phyloP scores from a whole-genome alignment of 306 rosid species.

The Calophaca sinica region DNA sequence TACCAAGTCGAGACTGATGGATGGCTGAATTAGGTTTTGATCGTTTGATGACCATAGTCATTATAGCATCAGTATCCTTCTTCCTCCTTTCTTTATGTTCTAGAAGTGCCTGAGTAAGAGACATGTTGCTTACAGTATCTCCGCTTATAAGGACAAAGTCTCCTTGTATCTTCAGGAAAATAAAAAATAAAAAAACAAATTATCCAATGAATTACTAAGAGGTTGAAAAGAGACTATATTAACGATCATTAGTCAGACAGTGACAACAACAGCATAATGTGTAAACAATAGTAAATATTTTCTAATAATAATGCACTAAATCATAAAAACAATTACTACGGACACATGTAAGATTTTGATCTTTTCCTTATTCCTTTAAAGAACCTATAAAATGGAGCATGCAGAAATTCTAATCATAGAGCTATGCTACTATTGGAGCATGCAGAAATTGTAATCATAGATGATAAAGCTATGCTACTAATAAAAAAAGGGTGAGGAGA shows the following conservation, averaged over 20 bases:
- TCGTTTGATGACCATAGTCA: slow-evolving; percentile 92
- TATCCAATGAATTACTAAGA: slow-evolving; percentile 3
- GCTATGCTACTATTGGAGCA: neutral
- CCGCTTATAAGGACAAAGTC: slow-evolving; percentile 95
- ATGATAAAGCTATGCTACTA: neutral
- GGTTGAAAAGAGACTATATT: slow-evolving; percentile 6
- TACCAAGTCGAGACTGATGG: slow-evolving; percentile 95
- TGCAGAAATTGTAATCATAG: too few species aligned
- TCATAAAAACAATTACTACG: neutral
- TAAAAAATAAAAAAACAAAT: slow-evolving; percentile 45
- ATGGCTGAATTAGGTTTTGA: slow-evolving; percentile 82
- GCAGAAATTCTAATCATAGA: slow-evolving; percentile 3
- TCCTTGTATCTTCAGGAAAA: slow-evolving; percentile 98
- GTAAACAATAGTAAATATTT: slow-evolving; percentile 4
- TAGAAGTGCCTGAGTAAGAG: slow-evolving; percentile 84
- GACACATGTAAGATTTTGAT: slow-evolving; percentile 10
- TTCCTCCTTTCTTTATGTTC: slow-evolving; percentile 94
- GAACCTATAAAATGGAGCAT: slow-evolving; percentile 1
- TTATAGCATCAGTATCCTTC: slow-evolving; percentile 89
- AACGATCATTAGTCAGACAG: slow-evolving; percentile 25
- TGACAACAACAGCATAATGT: neutral
- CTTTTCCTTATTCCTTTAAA: neutral
- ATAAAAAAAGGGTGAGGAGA: neutral
- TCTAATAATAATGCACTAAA: neutral
- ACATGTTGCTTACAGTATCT: slow-evolving; percentile 98